Base-by-base conservation (phyloP, 176 grass and related monocot species). In the Tuctoria greenei region DNA sequence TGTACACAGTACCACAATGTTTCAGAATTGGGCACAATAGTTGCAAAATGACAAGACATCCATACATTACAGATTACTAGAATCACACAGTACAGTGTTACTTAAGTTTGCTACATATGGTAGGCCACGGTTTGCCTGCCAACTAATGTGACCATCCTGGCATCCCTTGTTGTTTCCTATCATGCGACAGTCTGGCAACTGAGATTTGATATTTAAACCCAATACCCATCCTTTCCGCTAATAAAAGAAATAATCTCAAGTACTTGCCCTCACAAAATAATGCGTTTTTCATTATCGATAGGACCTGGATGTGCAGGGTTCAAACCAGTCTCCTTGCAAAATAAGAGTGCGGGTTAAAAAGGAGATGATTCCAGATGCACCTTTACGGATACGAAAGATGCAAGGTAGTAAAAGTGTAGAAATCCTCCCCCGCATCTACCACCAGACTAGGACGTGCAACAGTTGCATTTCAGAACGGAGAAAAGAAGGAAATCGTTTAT, bases 311-410 rank as follows among this genome's bases (percentile, higher is more conserved):
- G n/a, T n/a, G n/a, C n/a, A n/a, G n/a, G n/a, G n/a, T n/a, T n/a
- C n/a, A n/a, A n/a, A n/a, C n/a, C n/a, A 49, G 28, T 39, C 34
- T 50, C 10, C 31, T 14, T 41, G 69, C 15, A 5, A 75, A 46
- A 75, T 59, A 38, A 34, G 55, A 56, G 66, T 65, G 38, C 24
- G 10, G 28, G 0, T 58, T 64, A 41, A 70, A 83, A 87, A 66
- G 39, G 16, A 67, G 49, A 65, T 39, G 25, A 43, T 55, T 39
- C 10, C 61, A 36, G 18, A 73, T 28, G 6, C 31, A 52, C 36
- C 71, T 84, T 88, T 88, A 75, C 56, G 38, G 45, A 20, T n/a
- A 66, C 61, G 51, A 68, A 61, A 67, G 52, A 44, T 62, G 84
- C 21, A 38, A 42, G 31, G 14, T 54, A 54, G 4, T 10, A 45